Evolutionary conservation across 1,139 yeast species (phyloP).

Genomic region (Sugiyamaella xylanicola): DNA sequence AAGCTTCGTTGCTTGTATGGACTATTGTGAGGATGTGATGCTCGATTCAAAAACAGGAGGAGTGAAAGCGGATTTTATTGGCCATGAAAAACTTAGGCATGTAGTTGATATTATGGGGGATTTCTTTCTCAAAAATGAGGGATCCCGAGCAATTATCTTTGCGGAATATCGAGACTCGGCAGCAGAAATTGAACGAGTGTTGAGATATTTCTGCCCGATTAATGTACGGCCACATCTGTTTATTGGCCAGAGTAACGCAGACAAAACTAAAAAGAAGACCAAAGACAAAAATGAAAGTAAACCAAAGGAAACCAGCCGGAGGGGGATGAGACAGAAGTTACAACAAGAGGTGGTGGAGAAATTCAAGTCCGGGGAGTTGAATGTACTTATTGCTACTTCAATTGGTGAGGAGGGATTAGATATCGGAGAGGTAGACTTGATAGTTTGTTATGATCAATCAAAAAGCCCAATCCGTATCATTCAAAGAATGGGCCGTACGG

Average conservation of each 20-base stretch:
- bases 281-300: constrained; percentile 12
- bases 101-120: constrained; percentile 57
- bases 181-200: constrained; percentile 71
- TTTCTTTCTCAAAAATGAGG: constrained; percentile 49
- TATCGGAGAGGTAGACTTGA: constrained; percentile 95
- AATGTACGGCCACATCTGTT: constrained; percentile 75
- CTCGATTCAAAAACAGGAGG: constrained; percentile 2
- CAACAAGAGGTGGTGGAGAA: constrained; percentile 63
- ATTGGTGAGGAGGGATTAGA: constrained; percentile 99
- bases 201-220: constrained; percentile 50
- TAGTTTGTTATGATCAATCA: constrained; percentile 90
- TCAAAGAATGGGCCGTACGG: constrained; percentile 98
- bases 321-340: constrained; percentile 48
- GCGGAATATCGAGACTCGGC: constrained; percentile 91
- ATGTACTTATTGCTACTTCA: constrained; percentile 89
- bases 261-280: constrained; percentile 20
- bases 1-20: constrained; percentile 50
- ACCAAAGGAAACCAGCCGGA: constrained; percentile 28
- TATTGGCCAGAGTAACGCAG: constrained; percentile 68
- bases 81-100: constrained; percentile 78
- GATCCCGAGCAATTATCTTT: constrained; percentile 78
- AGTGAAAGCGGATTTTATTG: constrained; percentile 47
- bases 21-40: constrained; percentile 48
- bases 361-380: constrained; percentile 71
- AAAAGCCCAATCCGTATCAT: constrained; percentile 90